Conservation (phyloP, 805 yeast genomes). For the Metschnikowia matae region DNA sequence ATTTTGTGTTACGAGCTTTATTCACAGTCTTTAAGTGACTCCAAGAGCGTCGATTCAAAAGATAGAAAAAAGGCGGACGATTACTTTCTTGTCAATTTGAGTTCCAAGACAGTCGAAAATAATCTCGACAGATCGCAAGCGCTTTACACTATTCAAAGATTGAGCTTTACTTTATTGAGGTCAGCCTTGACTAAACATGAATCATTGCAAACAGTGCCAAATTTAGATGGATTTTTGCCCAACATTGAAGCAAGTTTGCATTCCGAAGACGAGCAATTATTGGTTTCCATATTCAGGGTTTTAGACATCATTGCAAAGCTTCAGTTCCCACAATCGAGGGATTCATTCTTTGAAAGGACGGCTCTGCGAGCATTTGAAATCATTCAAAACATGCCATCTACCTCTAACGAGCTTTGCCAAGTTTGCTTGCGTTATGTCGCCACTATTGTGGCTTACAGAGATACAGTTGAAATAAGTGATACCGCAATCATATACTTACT, state of each 20-base stretch:
- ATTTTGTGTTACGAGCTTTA: conserved; percentile 72
- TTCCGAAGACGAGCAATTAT: conserved; percentile 75
- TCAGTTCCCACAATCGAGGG: conserved; percentile 55
- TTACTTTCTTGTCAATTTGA: conserved; percentile 72
- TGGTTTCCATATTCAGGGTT: conserved; percentile 61
- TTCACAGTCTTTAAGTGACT: conserved; percentile 38
- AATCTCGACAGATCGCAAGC: conserved; percentile 55
- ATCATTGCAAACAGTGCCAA: conserved; percentile 52
- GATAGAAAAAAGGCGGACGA: conserved; percentile 36
- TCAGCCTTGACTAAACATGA: conserved; percentile 65
- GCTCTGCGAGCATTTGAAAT: conserved; percentile 59
- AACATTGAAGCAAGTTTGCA: conserved; percentile 55
- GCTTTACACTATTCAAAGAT: conserved; percentile 60
- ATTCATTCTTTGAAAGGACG: conserved; percentile 51
- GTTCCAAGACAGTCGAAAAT: conserved; percentile 52
- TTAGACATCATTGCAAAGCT: conserved; percentile 57
- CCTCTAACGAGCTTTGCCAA: conserved; percentile 77
- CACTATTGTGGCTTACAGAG: conserved; percentile 63
- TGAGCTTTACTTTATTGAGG: conserved; percentile 72
- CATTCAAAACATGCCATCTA: conserved; percentile 71
- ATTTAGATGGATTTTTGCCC: conserved; percentile 73
- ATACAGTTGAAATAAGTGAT: conserved; percentile 61
- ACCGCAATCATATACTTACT: conserved; percentile 71
- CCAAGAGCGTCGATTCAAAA: conserved; percentile 4
- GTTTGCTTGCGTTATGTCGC: conserved; percentile 71